Evolutionary conservation across 306 rosid species (phyloP), one percentile per base, ranked within the genome.

Genomic region (Vicia sativa): DNA sequence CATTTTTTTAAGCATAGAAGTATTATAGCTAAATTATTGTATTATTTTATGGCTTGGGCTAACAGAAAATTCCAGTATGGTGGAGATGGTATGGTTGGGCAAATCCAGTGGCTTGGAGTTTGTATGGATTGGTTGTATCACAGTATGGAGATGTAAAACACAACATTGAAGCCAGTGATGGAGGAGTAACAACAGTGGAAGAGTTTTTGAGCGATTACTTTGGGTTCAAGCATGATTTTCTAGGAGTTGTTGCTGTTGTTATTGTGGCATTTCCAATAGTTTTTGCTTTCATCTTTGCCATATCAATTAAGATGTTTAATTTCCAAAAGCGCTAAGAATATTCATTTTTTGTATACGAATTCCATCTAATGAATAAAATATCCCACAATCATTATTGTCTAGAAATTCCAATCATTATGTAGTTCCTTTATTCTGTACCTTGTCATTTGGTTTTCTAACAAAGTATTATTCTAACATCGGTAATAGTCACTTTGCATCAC

Each of bases 61-160:
- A 59, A 69, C 65, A 85, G 90, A 82, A 74, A 13, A 85, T 85
- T 13, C 90, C 90, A 34, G 67, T 80, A 13, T 77, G 82, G 85
- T 81, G 90, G 90, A 85, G 85, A 28, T 85, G 90, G 87, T 85
- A 77, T 69, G 65, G 68, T 49, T 85, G 87, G 85, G 42, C 9
- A 18, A 82, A 84, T 65, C 90, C 85, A 5, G 57, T 85, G 5
- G 80, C 85, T 29, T 85, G 87, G 90, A 85, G 79, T 68, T 75
- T 85, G 80, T 85, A 80, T 66, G 90, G 90, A 57, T 76, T 85
- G 78, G 85, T 84, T 14, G 70, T 69, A 61, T 85, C 90, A 66
- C 90, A 85, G 58, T 85, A 64, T 78, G 90, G 87, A 69, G 87
- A 85, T 56, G 9, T 82, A 16, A 62, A 56, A 8, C 48, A 58